These are phyloP conservation scores for Coniosporium tulheliwenetii DNA, from an alignment of 2,329 filamentous ascomycete species.

Conservation along the genomic window DNA sequence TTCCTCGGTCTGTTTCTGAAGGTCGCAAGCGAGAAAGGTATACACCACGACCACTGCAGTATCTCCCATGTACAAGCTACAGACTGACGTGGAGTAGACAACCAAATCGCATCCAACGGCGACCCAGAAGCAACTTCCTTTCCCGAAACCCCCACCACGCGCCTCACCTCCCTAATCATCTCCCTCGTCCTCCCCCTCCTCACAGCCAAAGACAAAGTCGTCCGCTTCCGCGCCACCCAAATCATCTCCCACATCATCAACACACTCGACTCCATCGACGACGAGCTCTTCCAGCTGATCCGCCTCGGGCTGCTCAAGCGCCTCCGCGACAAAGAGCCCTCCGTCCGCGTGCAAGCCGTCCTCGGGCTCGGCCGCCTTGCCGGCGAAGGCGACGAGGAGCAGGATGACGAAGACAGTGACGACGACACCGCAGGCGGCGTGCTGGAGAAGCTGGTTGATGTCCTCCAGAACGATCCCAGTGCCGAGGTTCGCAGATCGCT, in stretches of 20 bases:
- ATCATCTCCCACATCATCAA: constrained; percentile 85
- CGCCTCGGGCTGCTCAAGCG: constrained; percentile 67
- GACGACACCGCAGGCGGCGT: constrained; percentile 49
- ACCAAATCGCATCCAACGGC: constrained; percentile 44
- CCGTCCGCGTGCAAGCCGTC: constrained; percentile 83
- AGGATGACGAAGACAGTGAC: constrained; percentile 56
- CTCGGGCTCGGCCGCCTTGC: constrained; percentile 76
- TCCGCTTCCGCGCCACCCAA: constrained; percentile 80
- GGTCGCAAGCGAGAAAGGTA: constrained; percentile 46
- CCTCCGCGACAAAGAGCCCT: constrained; percentile 84
- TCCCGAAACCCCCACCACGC: constrained; percentile 69
- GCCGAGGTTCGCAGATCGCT: constrained; percentile 84
- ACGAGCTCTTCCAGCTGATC: constrained; percentile 74
- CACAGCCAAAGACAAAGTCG: constrained; percentile 77
- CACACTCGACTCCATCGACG: constrained; percentile 80
- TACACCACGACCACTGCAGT: constrained; percentile 9
- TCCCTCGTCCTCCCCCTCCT: constrained; percentile 61
- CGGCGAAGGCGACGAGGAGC: constrained; percentile 44
- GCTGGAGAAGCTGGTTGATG: constrained; percentile 68
- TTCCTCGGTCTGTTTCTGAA: constrained; percentile 81
- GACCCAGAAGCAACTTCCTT: constrained; percentile 53
- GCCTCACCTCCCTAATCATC: constrained; percentile 62
- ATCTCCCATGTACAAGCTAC: constrained; percentile 1
- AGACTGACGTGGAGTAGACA: constrained; percentile 11
- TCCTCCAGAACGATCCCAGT: constrained; percentile 85